Base-by-base conservation (phyloP, 2,329 filamentous ascomycete species). In the Penicillium italicum region DNA sequence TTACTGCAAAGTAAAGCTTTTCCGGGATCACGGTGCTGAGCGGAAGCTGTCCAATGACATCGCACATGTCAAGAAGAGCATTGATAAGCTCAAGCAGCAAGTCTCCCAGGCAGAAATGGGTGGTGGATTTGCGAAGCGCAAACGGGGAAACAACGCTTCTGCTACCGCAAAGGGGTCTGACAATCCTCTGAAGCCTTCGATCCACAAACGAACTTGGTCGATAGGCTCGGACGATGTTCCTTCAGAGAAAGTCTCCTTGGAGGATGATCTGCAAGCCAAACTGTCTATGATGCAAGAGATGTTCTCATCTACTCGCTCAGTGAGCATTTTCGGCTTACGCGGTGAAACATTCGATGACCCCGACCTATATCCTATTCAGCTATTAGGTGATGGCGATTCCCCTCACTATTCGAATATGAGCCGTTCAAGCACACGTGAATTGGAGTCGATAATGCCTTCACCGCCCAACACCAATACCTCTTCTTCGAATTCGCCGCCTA, bases 1-100 rank as follows among this genome's bases (percentile, higher is more conserved):
- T 72, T 97, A 88, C 74, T 96, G 93, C 81, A 97, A 96, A 74
- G 93, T 97, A 58, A 97, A 97, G 74, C 84, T 97, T 3, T 97
- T 97, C 80, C 85, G 93, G 60, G 93, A 97, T 69, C 94, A 97
- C 66, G 93, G 93, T 24, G 94, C 94, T 0, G 93, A 97, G 73
- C 85, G 93, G 48, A 97, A 97, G 71, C 81, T 97, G 1, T 92
- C 92, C 16, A 97, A 97, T 69, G 93, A 97, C 64, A 84, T 97
- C 9, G 89, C 90, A 0, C 93, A 97, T 67, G 90, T 97, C 61
- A 96, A 95, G 74, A 97, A 97, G 76, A 90, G 89, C 0, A 97
- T 97, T 64, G 93, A 97, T 69, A 97, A 97, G 75, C 78, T 97
- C 44, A 95, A 95, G 73, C 91, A 96, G 69, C 93, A 97, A 68